phyloP scores from a whole-genome alignment of 1,284 basidiomycete species.

The Ganoderma multipileum region DNA sequence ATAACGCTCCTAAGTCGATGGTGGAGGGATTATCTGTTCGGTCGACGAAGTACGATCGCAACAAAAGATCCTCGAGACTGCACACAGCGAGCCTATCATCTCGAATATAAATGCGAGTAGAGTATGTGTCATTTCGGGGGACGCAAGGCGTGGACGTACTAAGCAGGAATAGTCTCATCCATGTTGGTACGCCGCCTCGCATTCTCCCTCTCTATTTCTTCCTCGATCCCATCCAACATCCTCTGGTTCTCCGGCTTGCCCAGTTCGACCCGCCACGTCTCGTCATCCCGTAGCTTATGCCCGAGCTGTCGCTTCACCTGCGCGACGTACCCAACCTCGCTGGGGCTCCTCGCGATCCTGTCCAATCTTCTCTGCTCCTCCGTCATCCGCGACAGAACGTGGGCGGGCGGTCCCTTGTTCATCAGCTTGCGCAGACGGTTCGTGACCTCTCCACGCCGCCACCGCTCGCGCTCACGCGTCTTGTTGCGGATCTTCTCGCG shows the following conservation, averaged over 20 bases:
- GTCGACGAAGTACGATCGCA: neutral
- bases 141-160: neutral
- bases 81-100: neutral
- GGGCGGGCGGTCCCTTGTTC: conserved; percentile 65
- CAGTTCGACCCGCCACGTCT: conserved; percentile 52
- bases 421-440: conserved; percentile 52
- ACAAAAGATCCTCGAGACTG: neutral
- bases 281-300: conserved; percentile 52
- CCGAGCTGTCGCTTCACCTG: conserved; percentile 58
- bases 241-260: conserved; percentile 45
- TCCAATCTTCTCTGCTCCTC: conserved; percentile 53
- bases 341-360: conserved; percentile 52
- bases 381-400: conserved; percentile 60
- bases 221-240: conserved; percentile 45
- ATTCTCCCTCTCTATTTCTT: conserved; percentile 43
- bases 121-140: neutral
- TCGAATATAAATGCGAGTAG: neutral
- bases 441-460: conserved; percentile 65
- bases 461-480: conserved; percentile 62
- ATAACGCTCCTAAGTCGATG: neutral
- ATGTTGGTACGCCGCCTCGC: conserved; percentile 20
- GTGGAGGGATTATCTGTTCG: neutral
- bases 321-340: conserved; percentile 71
- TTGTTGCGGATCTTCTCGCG: conserved; percentile 66
- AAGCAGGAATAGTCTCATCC: neutral